These are phyloP conservation scores for Triglochin maritima DNA, from an alignment of 106 monocot genomes.

Conservation along the genomic window DNA sequence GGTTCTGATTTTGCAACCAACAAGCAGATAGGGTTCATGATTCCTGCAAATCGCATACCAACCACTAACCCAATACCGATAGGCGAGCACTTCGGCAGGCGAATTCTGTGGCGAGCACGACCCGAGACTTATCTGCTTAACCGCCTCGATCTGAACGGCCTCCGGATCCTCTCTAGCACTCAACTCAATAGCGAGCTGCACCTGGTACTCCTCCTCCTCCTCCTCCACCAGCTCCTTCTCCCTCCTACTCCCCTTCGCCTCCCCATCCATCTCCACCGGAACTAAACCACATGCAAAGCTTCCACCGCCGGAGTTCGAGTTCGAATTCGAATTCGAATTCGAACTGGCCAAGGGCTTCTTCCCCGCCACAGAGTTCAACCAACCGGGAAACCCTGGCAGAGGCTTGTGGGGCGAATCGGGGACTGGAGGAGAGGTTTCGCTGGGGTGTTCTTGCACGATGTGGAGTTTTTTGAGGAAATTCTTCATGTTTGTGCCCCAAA, in stretches of 20 bases:
- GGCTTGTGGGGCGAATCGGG: background rate
- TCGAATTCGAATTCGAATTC: too few relatives aligned
- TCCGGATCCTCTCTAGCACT: conserved; percentile 71
- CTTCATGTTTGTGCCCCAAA: conserved; percentile 26
- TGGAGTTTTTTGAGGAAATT: conserved; percentile 69
- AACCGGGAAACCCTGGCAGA: conserved; percentile 25
- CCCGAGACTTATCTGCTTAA: conserved; percentile 67
- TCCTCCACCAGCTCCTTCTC: background rate
- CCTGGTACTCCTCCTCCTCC: conserved; percentile 57
- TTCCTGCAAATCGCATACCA: background rate
- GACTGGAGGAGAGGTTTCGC: conserved; percentile 1
- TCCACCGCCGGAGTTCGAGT: too few relatives aligned
- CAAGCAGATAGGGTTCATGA: too few relatives aligned
- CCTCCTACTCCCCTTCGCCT: background rate
- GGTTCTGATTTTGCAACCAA: too few relatives aligned
- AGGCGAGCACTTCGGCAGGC: conserved; percentile 42
- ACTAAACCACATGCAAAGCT: too few relatives aligned
- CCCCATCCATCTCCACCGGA: background rate
- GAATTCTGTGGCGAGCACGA: conserved; percentile 33
- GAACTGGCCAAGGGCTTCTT: background rate
- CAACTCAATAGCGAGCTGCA: conserved; percentile 60
- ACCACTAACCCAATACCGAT: conserved; percentile 57
- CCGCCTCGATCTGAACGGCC: conserved; percentile 69
- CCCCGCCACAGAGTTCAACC: conserved; percentile 33
- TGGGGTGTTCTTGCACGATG: conserved; percentile 15